Evolutionary conservation across 345 rosid genomes (phyloP), one percentile per base, ranked within the genome.

Genomic region (Sisymbrium altissimum): DNA sequence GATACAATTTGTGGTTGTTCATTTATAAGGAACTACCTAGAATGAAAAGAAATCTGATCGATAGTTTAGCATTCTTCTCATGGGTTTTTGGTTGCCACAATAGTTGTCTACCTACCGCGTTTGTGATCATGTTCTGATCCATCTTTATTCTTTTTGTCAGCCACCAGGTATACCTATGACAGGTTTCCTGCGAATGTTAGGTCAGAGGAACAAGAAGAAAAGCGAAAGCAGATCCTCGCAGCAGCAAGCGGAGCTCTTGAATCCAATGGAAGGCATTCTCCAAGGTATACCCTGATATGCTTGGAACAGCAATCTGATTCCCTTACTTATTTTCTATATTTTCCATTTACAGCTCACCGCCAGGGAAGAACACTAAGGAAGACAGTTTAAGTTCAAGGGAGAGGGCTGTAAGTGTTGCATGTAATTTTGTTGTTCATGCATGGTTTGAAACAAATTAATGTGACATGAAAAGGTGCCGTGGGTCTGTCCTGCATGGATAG

Each of bases 191-290:
- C 97, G 14, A 92, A 52, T 56, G 81, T 86, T 59, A 84, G 96
- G 80, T 87, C 98, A 54, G 96, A 92, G 83, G 98, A 95, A 78
- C 88, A 90, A 79, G 94, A 90, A 80, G 97, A 90, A 79, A 95
- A 90, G 87, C 88, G 98, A 79, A 88, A 81, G 78, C 99, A 95
- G 84, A 84, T 89, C 79, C 98, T 95, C 74, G 92, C 92, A 60
- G 85, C 90, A 66, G 98, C 89, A 60, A 87, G 86, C 72, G 96
- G 99, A 50, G 88, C 94, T 79, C 86, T 85, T 80, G 99, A 95
- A 67, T 87, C 86, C 82, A 82, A 84, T 17, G 88, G 87, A 81
- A 90, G 81, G 82, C 89, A 82, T 75, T 70, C 84, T 72, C 85
- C 92, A 70, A 82, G 97, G 99, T 95, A 86, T 67, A 62, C 66